Evolutionary conservation across 805 yeast species (phyloP), one percentile per base, ranked within the genome.

Genomic region (Vanderwaltozyma verrucispora): DNA sequence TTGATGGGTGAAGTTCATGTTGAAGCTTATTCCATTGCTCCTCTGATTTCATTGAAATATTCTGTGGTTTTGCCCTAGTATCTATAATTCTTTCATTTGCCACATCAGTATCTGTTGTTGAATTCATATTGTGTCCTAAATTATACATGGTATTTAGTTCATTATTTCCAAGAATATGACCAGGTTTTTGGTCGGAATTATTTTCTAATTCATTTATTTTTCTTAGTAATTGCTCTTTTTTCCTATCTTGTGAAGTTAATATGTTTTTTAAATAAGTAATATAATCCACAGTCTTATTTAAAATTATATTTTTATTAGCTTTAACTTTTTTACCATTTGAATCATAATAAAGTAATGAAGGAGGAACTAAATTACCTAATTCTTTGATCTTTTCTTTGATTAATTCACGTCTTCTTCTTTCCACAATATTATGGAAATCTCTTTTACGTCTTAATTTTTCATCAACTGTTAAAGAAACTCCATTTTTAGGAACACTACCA

Each of bases 391-490:
- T 77, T 51, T 83, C 94, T 56, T 88, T 87, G 52, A 88, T 88
- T 48, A 85, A 68, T 57, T 89, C 97, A 44, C 97, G 70, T 53
- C 97, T 72, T 48, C 95, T 70, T 50, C 96, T 71, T 59, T 88
- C 97, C 4, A 88, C 96, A 1, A 95, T 95, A 54, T 88, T 88
- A 59, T 88, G 97, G 44, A 86, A 79, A 54, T 87, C 95, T 42
- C 95, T 65, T 44, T 95, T 71, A 44, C 95, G 70, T 43, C 76
- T 73, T 37, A 82, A 57, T 52, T 81, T 82, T 41, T 80, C 86
- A 37, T 81, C 94, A 15, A 75, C 76, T 4, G 72, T 59, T 28
- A 71, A 32, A 39, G 26, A 28, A 6, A 15, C 13, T 13, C 23
- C 13, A 9, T 24, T 11, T 36, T 36, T 36, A 10, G 38, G 38